These are phyloP conservation scores for Blastocystis sp. DNA, from an alignment of 352 stramenopile genomes.

Conservation along the genomic window DNA sequence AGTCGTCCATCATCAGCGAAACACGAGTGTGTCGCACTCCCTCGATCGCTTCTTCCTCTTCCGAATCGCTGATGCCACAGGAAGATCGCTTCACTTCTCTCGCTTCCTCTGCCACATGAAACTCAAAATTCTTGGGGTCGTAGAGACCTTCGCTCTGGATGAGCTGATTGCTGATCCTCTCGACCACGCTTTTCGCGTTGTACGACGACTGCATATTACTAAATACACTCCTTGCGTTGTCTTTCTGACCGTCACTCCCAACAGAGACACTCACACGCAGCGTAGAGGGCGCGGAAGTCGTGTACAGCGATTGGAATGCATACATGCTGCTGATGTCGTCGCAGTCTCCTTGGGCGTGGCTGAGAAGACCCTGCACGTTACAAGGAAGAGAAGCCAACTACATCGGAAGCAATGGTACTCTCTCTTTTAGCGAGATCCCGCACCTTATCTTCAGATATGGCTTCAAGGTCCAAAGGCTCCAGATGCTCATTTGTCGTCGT, in stretches of 20 bases:
- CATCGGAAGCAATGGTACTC: neutral
- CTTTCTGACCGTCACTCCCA: neutral
- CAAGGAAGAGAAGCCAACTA: neutral
- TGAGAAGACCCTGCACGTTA: neutral
- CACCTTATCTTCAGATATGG: neutral
- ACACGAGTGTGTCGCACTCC: neutral
- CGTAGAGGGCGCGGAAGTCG: neutral
- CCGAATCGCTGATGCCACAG: neutral
- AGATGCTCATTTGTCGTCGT: neutral
- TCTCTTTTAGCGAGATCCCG: neutral
- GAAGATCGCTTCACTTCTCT: neutral
- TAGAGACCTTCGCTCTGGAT: neutral
- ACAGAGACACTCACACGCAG: neutral
- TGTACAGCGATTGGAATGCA: neutral
- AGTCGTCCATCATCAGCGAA: neutral
- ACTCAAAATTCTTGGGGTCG: neutral
- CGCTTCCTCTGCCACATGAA: neutral
- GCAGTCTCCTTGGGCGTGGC: neutral
- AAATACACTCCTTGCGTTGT: neutral
- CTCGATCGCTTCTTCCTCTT: neutral
- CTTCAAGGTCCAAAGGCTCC: neutral
- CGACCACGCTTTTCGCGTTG: neutral
- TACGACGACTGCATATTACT: neutral
- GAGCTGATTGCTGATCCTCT: neutral
- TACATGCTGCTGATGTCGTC: neutral